phyloP scores from a whole-genome alignment of 2,329 filamentous ascomycete genomes.

The Ophiognomonia clavigignenti-juglandacearum region DNA sequence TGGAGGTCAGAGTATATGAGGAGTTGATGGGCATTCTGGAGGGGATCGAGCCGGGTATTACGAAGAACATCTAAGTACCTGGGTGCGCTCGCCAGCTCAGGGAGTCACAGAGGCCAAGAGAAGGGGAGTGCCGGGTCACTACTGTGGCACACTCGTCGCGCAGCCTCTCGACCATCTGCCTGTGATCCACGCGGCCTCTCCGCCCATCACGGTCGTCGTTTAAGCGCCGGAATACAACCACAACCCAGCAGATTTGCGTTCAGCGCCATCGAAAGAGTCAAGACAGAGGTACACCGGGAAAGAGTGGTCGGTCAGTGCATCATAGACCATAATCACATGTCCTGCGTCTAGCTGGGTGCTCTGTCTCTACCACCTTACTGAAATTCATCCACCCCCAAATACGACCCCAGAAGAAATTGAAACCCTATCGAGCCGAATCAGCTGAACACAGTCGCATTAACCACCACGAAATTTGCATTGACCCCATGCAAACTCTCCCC shows the following conservation, averaged over 20 bases:
- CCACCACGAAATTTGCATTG: slow-evolving; percentile 7
- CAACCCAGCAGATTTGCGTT: no score
- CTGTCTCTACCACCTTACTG: neutral
- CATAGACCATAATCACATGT: no score
- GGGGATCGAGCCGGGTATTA: slow-evolving; percentile 34
- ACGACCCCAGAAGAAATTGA: neutral
- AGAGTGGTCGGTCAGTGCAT: no score
- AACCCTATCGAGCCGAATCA: neutral
- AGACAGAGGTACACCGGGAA: no score
- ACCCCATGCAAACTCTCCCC: slow-evolving; percentile 9
- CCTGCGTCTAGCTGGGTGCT: neutral
- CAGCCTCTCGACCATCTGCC: no score
- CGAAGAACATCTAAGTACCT: slow-evolving; percentile 24
- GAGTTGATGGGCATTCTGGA: slow-evolving; percentile 40
- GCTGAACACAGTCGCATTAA: neutral
- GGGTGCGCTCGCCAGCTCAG: neutral
- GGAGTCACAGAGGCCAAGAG: neutral
- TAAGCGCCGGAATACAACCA: no score
- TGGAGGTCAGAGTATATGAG: slow-evolving; percentile 33
- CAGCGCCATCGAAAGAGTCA: no score
- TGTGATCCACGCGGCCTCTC: no score
- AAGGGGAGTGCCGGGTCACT: neutral
- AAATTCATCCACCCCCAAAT: neutral
- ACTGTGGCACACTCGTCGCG: no score
- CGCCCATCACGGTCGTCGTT: no score